Evolutionary conservation across 345 rosid species (phyloP).

Genomic region (Eutrema japonicum): DNA sequence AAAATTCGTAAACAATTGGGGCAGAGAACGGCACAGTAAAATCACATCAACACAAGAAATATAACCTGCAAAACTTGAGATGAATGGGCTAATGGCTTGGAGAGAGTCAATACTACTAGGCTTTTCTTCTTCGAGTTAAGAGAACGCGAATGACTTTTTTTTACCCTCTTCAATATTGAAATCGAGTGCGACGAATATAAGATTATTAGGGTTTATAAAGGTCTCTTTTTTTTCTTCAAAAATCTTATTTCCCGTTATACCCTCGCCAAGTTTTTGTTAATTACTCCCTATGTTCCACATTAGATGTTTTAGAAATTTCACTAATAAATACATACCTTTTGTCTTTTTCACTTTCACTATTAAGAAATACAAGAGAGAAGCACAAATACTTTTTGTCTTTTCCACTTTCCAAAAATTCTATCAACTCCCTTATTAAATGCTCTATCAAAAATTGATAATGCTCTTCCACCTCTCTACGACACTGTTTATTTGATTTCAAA

Average conservation of each 20-base stretch:
- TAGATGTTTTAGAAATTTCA: no score
- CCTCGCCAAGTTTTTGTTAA: neutral
- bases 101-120: neutral
- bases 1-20: neutral
- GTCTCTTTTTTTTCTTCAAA: neutral
- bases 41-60: neutral
- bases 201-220: constrained; percentile 33
- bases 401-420: no score
- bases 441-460: no score
- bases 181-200: neutral
- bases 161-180: neutral
- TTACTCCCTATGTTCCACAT: no score
- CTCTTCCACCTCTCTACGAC: no score
- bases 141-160: neutral
- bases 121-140: neutral
- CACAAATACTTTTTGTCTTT: no score
- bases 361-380: no score
- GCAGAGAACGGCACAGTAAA: neutral
- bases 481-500: no score
- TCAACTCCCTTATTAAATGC: no score
- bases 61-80: neutral
- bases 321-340: no score
- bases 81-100: neutral
- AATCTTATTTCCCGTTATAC: neutral
- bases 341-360: no score